These are phyloP conservation scores for Metschnikowia baotianmanensis DNA, from an alignment of 805 yeast genomes.

Conservation along the genomic window DNA sequence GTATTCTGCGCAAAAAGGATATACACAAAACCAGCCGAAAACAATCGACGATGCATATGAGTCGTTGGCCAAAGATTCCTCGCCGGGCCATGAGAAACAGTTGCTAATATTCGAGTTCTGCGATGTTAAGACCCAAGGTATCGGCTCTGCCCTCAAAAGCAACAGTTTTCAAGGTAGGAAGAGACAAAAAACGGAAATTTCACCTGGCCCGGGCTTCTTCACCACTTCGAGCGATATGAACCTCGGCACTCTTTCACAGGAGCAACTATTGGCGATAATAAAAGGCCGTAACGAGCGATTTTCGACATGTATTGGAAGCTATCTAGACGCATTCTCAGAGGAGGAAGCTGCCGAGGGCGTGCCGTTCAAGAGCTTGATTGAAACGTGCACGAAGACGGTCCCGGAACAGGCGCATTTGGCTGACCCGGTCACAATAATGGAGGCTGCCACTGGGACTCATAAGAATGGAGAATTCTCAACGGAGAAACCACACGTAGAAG, in stretches of 20 bases:
- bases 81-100: conserved; percentile 48
- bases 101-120: conserved; percentile 72
- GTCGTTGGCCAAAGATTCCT: conserved; percentile 49
- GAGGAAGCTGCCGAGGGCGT: conserved; percentile 27
- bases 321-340: conserved; percentile 23
- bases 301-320: conserved; percentile 16
- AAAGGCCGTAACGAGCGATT: conserved; percentile 56
- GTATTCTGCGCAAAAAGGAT: conserved; percentile 35
- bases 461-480: neutral
- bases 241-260: conserved; percentile 50
- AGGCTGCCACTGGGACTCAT: neutral
- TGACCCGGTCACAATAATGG: conserved; percentile 57
- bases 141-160: conserved; percentile 33
- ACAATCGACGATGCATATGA: conserved; percentile 52
- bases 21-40: conserved; percentile 29
- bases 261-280: conserved; percentile 60
- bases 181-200: conserved; percentile 3
- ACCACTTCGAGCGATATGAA: conserved; percentile 41
- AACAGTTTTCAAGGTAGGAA: conserved; percentile 8
- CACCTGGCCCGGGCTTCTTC: conserved; percentile 24
- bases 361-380: conserved; percentile 42
- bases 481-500: conserved; percentile 23
- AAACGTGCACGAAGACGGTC: conserved; percentile 32
- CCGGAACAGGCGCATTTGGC: conserved; percentile 50
- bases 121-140: conserved; percentile 60